Conservation (phyloP, 352 stramenopile species). For the Globisporangium solare region DNA sequence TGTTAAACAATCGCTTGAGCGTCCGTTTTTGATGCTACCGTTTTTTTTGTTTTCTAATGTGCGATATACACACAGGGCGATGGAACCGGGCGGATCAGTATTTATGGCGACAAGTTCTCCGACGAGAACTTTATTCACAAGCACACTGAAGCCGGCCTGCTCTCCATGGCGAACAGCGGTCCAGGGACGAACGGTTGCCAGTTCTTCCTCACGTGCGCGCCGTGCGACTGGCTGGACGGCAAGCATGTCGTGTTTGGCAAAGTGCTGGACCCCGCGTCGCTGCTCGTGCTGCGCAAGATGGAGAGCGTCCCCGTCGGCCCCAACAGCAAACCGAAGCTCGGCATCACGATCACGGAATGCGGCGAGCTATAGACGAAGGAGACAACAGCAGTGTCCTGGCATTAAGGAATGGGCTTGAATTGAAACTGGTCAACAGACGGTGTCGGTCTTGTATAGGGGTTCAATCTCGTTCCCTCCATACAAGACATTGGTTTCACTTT, state of each 20-base stretch:
- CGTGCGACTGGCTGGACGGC: constrained; percentile 93
- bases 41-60: neutral
- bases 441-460: neutral
- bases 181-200: constrained; percentile 92
- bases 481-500: neutral
- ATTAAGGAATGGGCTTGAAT: no score
- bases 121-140: constrained; percentile 84
- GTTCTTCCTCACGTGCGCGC: constrained; percentile 94
- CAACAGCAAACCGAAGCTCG: constrained; percentile 87
- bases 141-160: constrained; percentile 69
- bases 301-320: constrained; percentile 84
- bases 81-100: constrained; percentile 78
- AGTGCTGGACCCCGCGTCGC: constrained; percentile 79
- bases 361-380: constrained; percentile 68
- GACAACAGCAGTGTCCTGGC: no score
- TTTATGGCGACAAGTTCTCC: constrained; percentile 86
- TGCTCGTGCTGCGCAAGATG: constrained; percentile 89
- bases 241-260: constrained; percentile 98
- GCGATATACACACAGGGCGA: constrained; percentile 46
- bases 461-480: neutral
- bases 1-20: neutral
- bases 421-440: neutral
- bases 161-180: constrained; percentile 94
- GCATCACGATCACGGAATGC: constrained; percentile 84
- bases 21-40: neutral